Percentiles rank a stretch among this genome's conserved stretches.
Conservation (phyloP, 176 grass and related monocot genomes). For the Aegilops speltoides region DNA sequence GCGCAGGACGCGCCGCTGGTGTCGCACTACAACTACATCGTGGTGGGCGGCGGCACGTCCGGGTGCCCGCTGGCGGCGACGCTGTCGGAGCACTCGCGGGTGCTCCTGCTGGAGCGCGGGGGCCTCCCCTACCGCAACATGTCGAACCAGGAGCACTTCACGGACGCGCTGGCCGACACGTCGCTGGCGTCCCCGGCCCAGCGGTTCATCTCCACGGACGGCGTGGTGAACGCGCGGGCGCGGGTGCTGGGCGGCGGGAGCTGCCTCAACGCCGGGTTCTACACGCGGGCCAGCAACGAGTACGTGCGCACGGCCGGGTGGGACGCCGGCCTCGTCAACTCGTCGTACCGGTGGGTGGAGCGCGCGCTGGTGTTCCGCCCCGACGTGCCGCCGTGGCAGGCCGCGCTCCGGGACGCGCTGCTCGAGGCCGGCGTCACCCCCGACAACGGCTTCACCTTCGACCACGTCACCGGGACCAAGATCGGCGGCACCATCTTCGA, state of each 20-base stretch:
- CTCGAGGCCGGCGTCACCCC: conserved; percentile 71
- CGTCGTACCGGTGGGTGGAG: conserved; percentile 79
- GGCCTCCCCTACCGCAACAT: conserved; percentile 48
- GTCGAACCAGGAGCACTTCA: conserved; percentile 41
- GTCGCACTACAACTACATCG: conserved; percentile 68
- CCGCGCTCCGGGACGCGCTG: conserved; percentile 67
- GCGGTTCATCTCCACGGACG: conserved; percentile 66
- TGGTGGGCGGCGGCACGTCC: conserved; percentile 77
- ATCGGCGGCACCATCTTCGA: conserved; percentile 91
- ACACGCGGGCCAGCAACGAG: conserved; percentile 65
- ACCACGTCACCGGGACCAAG: conserved; percentile 86
- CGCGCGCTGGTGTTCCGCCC: conserved; percentile 68
- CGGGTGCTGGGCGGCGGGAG: conserved; percentile 80
- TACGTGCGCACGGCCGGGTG: conserved; percentile 53
- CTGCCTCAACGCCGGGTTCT: conserved; percentile 88
- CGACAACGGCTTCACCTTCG: conserved; percentile 77
- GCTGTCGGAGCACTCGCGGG: conserved; percentile 53
- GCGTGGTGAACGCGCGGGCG: conserved; percentile 70
- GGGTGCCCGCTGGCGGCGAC: conserved; percentile 81
- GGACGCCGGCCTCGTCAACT: conserved; percentile 49
- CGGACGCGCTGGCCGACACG: conserved; percentile 44
- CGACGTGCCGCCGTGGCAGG: conserved; percentile 62
- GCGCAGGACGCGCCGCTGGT: conserved; percentile 47
- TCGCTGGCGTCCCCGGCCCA: conserved; percentile 32
- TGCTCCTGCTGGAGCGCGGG: conserved; percentile 58